phyloP scores from a whole-genome alignment of 2,329 filamentous ascomycete genomes.

The Penicillium sp. region DNA sequence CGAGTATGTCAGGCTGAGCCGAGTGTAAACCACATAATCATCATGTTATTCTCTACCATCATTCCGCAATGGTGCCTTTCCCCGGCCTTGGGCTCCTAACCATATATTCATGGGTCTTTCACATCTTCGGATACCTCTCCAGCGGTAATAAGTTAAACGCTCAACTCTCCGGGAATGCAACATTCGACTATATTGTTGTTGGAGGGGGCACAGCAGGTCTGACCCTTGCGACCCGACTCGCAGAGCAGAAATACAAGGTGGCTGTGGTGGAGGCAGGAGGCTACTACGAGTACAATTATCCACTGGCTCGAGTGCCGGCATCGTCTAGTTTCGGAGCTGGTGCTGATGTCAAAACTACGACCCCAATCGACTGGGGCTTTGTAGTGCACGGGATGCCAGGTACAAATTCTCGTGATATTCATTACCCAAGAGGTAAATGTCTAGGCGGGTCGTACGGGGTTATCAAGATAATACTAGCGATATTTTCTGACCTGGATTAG shows the following conservation, averaged over 20 bases:
- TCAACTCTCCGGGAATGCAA: background rate
- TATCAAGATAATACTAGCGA: background rate
- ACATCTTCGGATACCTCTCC: background rate
- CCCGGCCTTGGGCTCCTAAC: background rate
- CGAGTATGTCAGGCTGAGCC: no score
- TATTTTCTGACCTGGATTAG: constrained; percentile 13
- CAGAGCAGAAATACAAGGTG: constrained; percentile 46
- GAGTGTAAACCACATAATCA: background rate
- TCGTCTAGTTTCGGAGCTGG: constrained; percentile 24
- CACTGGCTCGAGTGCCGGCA: constrained; percentile 49
- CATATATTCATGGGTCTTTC: background rate
- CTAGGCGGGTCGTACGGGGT: constrained; percentile 30
- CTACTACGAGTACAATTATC: constrained; percentile 54
- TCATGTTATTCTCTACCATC: background rate
- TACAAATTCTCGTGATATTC: constrained; percentile 42
- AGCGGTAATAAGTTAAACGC: background rate
- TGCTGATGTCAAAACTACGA: constrained; percentile 27
- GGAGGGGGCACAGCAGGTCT: constrained; percentile 41
- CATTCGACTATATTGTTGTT: constrained; percentile 34
- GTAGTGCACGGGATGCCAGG: constrained; percentile 47
- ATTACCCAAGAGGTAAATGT: constrained; percentile 31
- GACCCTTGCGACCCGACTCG: constrained; percentile 51
- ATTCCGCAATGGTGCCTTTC: background rate
- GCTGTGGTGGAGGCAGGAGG: constrained; percentile 44
- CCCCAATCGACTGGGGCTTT: constrained; percentile 52